These are phyloP conservation scores for Helminthosporium solani DNA, from an alignment of 2,329 filamentous ascomycete species.

Conservation along the genomic window DNA sequence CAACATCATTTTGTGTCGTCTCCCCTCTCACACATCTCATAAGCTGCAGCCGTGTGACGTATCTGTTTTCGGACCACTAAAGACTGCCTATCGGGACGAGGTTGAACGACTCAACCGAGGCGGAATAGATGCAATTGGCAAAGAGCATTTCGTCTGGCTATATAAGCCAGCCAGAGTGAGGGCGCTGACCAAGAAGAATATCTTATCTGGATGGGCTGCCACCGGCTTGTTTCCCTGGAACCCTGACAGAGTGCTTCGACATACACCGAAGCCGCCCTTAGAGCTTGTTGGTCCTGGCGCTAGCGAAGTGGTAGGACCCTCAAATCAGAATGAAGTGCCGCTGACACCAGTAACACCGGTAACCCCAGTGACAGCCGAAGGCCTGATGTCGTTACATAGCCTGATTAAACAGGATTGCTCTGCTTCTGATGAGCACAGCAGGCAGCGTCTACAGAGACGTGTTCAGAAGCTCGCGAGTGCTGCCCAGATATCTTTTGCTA, in stretches of 20 bases:
- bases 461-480: slow-evolving; percentile 20
- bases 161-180: slow-evolving; percentile 20
- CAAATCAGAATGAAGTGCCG: no score
- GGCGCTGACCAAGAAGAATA: slow-evolving; percentile 29
- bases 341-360: slow-evolving; percentile 3
- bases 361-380: slow-evolving; percentile 19
- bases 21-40: slow-evolving; percentile 10
- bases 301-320: not conserved
- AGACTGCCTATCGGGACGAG: slow-evolving; percentile 13
- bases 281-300: slow-evolving; percentile 16
- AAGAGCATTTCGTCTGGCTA: slow-evolving; percentile 26
- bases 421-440: slow-evolving; percentile 6
- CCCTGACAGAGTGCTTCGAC: slow-evolving; percentile 26
- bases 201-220: slow-evolving; percentile 23
- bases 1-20: slow-evolving; percentile 25
- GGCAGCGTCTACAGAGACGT: slow-evolving; percentile 15
- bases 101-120: slow-evolving; percentile 22
- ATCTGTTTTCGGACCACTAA: slow-evolving; percentile 5
- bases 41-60: slow-evolving; percentile 14
- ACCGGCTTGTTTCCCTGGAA: slow-evolving; percentile 30
- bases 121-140: slow-evolving; percentile 18
- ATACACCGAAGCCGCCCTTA: slow-evolving; percentile 22
- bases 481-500: slow-evolving; percentile 23
- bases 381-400: slow-evolving; percentile 7
- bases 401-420: not conserved